Evolutionary conservation across 345 rosid genomes (phyloP).

Genomic region (Lepidium africanum): DNA sequence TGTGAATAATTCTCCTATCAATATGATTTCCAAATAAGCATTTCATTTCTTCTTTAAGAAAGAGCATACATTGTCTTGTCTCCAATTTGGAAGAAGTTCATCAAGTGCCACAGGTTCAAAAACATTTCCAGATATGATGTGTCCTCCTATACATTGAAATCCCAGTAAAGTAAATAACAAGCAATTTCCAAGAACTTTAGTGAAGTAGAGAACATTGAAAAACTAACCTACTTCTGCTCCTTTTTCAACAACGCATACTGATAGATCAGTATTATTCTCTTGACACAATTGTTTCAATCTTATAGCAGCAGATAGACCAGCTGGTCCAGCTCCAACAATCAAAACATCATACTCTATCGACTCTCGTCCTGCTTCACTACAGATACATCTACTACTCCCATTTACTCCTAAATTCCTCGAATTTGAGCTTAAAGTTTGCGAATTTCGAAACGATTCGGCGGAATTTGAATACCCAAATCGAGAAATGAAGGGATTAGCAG

Average conservation of each 20-base stretch:
- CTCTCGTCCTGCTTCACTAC: conserved; percentile 51
- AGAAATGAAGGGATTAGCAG: conserved; percentile 1
- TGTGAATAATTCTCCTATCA: neutral
- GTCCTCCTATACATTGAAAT: conserved; percentile 52
- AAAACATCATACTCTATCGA: conserved; percentile 84
- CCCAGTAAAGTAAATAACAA: neutral
- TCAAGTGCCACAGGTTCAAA: conserved; percentile 82
- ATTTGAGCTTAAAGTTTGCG: conserved; percentile 22
- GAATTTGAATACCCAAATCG: conserved; percentile 17
- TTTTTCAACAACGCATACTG: conserved; percentile 94
- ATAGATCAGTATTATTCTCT: conserved; percentile 67
- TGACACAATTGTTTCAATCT: conserved; percentile 74
- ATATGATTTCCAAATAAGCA: neutral
- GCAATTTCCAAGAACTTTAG: neutral
- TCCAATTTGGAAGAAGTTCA: conserved; percentile 91
- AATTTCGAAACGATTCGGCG: conserved; percentile 7
- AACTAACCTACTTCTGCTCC: conserved; percentile 82
- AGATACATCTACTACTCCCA: conserved; percentile 29
- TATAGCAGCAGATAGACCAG: conserved; percentile 91
- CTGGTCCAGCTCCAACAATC: conserved; percentile 95
- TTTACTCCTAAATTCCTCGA: neutral
- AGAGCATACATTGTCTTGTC: conserved; percentile 35
- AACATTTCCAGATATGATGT: conserved; percentile 82
- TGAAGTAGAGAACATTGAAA: neutral
- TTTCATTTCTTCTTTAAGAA: neutral